Conservation (phyloP, 805 yeast species). For the Vanderwaltozyma yarrowii region DNA sequence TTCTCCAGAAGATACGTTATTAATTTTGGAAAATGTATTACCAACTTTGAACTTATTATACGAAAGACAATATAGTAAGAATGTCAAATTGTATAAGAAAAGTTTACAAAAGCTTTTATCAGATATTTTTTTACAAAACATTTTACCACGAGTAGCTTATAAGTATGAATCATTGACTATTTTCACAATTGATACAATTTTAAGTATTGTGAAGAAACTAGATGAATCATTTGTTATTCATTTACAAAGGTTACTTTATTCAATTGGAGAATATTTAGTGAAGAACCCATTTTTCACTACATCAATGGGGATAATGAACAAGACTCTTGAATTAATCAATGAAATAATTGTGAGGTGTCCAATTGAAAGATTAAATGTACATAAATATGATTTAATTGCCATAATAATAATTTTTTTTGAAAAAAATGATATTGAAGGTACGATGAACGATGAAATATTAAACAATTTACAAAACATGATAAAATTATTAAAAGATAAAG, state of each 20-base stretch:
- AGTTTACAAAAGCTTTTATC: constrained; percentile 14
- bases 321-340: constrained; percentile 7
- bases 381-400: constrained; percentile 20
- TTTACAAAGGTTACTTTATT: constrained; percentile 19
- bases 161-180: constrained; percentile 14
- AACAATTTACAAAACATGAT: neutral
- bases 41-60: constrained; percentile 18
- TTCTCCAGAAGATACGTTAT: constrained; percentile 8
- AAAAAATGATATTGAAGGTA: constrained; percentile 21
- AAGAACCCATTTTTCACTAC: constrained; percentile 22
- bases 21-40: constrained; percentile 12
- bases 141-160: constrained; percentile 19
- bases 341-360: constrained; percentile 9
- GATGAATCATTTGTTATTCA: constrained; percentile 7
- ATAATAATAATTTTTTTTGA: constrained; percentile 12
- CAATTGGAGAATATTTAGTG: constrained; percentile 21
- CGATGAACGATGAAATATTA: constrained; percentile 2
- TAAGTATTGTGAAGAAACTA: constrained; percentile 4
- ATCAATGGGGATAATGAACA: constrained; percentile 8
- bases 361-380: constrained; percentile 14
- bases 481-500: neutral
- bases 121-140: constrained; percentile 17
- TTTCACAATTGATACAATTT: constrained; percentile 5
- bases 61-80: constrained; percentile 7
- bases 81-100: constrained; percentile 3